A percentile compares a stretch with the other conserved stretches of the same genome.
phyloP scores from a whole-genome alignment of 2,329 filamentous ascomycete genomes.

The Aureobasidium sp. region DNA sequence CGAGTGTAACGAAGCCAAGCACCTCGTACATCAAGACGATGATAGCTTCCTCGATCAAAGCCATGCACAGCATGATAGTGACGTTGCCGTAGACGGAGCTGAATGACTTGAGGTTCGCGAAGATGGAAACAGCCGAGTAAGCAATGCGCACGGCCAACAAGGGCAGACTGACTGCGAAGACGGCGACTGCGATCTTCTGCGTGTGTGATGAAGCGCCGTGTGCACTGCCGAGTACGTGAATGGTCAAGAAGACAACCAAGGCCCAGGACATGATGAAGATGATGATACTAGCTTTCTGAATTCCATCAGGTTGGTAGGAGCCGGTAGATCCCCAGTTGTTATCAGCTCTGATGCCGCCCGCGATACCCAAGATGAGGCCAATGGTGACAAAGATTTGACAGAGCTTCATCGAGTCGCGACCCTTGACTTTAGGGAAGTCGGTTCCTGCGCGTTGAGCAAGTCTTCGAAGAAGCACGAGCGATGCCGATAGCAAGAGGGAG shows the following conservation, averaged over 20 bases:
- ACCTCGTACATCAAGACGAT: conserved; percentile 5
- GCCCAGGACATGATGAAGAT: conserved; percentile 15
- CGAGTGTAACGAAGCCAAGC: conserved; percentile 8
- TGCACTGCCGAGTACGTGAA: conserved; percentile 14
- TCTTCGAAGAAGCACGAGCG: conserved; percentile 23
- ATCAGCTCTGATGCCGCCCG: conserved; percentile 21
- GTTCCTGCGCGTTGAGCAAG: conserved; percentile 19
- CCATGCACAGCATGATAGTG: conserved; percentile 11
- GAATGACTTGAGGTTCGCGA: conserved; percentile 18
- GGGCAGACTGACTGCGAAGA: conserved; percentile 23
- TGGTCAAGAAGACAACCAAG: conserved; percentile 18
- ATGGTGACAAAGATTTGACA: conserved; percentile 22
- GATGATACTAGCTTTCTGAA: conserved; percentile 20
- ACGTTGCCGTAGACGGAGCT: conserved; percentile 5
- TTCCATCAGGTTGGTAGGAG: conserved; percentile 18
- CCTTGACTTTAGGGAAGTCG: conserved; percentile 7
- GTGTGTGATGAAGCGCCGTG: conserved; percentile 3
- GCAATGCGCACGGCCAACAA: conserved; percentile 32
- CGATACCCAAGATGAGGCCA: conserved; percentile 24
- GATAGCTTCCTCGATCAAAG: conserved; percentile 5
- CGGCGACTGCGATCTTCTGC: conserved; percentile 20
- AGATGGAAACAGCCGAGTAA: conserved; percentile 25
- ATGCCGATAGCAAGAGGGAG: conserved; percentile 23
- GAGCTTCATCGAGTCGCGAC: conserved; percentile 17
- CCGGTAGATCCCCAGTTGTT: conserved; percentile 16